These are phyloP conservation scores for Apophysomyces sp. DNA, from an alignment of 371 early-diverging fungal species.

Conservation along the genomic window DNA sequence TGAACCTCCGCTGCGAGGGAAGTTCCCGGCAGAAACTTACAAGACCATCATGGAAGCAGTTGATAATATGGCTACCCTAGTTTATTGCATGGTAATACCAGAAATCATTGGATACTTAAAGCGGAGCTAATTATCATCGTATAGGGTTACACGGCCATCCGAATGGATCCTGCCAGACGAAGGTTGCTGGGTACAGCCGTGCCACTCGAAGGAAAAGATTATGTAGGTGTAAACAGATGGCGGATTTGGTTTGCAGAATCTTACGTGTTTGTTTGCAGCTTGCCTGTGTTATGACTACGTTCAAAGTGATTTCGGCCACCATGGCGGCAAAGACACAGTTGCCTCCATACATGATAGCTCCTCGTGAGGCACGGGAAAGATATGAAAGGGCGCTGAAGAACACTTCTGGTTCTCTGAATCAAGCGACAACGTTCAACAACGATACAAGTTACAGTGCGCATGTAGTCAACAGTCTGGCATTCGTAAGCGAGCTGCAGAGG, in stretches of 20 bases:
- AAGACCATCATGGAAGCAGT: conserved; percentile 19
- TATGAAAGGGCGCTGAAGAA: neutral
- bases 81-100: conserved; percentile 22
- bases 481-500: conserved; percentile 31
- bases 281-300: conserved; percentile 1
- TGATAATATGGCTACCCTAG: conserved; percentile 34
- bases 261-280: neutral
- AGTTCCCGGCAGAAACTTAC: conserved; percentile 26
- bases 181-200: conserved; percentile 9
- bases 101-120: neutral
- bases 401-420: neutral
- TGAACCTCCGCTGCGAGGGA: conserved; percentile 34
- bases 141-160: conserved; percentile 16
- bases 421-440: neutral
- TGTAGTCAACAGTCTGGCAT: conserved; percentile 29
- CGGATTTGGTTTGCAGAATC: neutral
- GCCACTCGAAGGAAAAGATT: conserved; percentile 27
- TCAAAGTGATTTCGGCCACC: conserved; percentile 3
- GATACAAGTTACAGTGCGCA: conserved; percentile 29
- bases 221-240: conserved; percentile 13
- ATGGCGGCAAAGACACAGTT: conserved; percentile 3
- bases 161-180: conserved; percentile 17
- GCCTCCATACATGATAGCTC: conserved; percentile 8
- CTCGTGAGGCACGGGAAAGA: neutral
- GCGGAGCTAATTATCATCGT: neutral